These are phyloP conservation scores for Sonneratia caseolaris DNA, from an alignment of 345 rosid species.

Conservation along the genomic window DNA sequence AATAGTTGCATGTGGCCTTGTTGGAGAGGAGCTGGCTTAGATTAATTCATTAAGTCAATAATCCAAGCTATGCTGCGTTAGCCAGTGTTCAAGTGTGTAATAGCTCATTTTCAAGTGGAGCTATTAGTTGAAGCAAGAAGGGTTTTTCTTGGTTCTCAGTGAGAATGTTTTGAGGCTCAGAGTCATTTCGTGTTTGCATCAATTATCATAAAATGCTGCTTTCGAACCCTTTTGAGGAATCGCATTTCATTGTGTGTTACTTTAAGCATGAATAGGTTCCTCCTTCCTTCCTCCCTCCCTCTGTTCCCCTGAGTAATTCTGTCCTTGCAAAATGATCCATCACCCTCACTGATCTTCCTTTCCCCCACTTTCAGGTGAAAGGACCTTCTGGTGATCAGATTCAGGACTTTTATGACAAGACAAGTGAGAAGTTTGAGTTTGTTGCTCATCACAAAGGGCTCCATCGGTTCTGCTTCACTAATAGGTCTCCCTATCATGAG, in stretches of 20 bases:
- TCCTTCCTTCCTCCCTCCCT: not conserved
- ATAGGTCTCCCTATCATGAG: constrained; percentile 68
- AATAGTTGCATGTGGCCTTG: not conserved
- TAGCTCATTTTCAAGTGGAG: not conserved
- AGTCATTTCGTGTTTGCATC: too few species aligned
- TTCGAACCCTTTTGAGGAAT: not conserved
- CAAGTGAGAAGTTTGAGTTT: constrained; percentile 58
- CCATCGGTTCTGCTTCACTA: constrained; percentile 58
- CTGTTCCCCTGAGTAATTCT: not conserved
- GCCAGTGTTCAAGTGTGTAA: not conserved
- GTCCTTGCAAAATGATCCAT: not conserved
- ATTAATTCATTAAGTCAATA: not conserved
- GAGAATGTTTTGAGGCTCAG: too few species aligned
- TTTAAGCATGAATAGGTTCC: not conserved
- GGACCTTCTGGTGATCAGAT: constrained; percentile 54
- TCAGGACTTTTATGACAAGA: constrained; percentile 50
- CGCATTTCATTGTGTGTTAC: not conserved
- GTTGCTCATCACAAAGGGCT: constrained; percentile 50
- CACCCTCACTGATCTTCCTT: not conserved
- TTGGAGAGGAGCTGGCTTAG: not conserved
- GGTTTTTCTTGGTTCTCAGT: not conserved
- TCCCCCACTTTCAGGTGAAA: constrained; percentile 32
- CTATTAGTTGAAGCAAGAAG: not conserved
- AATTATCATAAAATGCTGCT: not conserved
- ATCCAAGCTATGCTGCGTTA: not conserved